Percentiles rank a stretch among this genome's conserved stretches.
phyloP scores from a whole-genome alignment of 768 basidiomycete genomes.

The Scleroderma bovista region DNA sequence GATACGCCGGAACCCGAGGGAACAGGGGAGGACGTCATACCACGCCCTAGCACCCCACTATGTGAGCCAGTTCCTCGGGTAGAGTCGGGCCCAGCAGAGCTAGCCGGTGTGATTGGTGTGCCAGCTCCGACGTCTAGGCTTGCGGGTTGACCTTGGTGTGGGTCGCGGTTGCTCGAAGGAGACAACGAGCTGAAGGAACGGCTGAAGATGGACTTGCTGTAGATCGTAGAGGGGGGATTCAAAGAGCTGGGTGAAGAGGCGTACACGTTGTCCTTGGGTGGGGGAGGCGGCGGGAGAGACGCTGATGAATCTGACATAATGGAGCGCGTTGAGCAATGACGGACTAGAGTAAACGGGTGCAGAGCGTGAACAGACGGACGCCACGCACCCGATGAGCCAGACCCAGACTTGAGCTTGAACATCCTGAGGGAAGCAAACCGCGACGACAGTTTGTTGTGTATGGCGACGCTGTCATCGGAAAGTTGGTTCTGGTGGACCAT shows the following conservation, averaged over 20 bases:
- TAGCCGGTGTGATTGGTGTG: constrained; percentile 17
- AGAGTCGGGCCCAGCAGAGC: neutral
- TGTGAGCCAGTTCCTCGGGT: neutral
- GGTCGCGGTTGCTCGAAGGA: constrained; percentile 26
- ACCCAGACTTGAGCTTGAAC: constrained; percentile 33
- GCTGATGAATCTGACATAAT: constrained; percentile 9
- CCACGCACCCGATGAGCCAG: constrained; percentile 1
- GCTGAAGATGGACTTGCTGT: constrained; percentile 32
- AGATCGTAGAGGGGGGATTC: constrained; percentile 7
- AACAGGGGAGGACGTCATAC: constrained; percentile 9
- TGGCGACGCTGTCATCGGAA: constrained; percentile 4
- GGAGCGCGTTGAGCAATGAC: neutral
- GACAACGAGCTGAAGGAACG: constrained; percentile 45
- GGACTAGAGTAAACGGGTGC: neutral
- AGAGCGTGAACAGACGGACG: neutral
- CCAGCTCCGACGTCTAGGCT: constrained; percentile 14
- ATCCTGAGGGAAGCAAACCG: constrained; percentile 38
- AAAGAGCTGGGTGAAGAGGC: constrained; percentile 13
- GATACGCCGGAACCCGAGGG: constrained; percentile 16
- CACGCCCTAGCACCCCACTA: constrained; percentile 3
- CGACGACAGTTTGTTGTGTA: constrained; percentile 23
- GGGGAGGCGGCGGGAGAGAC: constrained; percentile 49
- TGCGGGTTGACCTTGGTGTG: neutral
- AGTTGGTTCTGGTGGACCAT: constrained; percentile 7
- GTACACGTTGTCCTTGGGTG: constrained; percentile 60